Percentiles rank a stretch among this genome's conserved stretches.
Conservation (phyloP, 2,329 filamentous ascomycete species). For the Stemphylium lycopersici region DNA sequence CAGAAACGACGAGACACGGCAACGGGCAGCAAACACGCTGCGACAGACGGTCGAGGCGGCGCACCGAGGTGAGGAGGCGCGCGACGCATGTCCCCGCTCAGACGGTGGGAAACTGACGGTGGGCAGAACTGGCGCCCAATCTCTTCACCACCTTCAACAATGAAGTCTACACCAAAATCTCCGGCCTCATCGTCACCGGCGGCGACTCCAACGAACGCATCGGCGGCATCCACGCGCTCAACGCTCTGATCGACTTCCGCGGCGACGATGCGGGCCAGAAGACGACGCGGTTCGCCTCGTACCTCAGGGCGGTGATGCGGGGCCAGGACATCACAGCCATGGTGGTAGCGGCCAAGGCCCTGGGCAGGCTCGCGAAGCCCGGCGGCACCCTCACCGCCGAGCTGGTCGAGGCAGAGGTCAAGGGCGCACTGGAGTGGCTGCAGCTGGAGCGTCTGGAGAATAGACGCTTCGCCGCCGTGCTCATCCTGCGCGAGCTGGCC, state of each 20-base stretch:
- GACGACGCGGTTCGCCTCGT: slow-evolving; percentile 91
- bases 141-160: slow-evolving; percentile 76
- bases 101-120: slow-evolving; percentile 25
- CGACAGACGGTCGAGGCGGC: slow-evolving; percentile 52
- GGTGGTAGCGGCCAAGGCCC: slow-evolving; percentile 84
- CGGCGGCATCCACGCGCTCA: slow-evolving; percentile 89
- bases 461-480: slow-evolving; percentile 87
- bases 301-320: slow-evolving; percentile 83
- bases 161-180: slow-evolving; percentile 69
- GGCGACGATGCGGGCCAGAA: slow-evolving; percentile 92
- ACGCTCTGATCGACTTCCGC: slow-evolving; percentile 93
- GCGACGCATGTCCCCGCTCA: slow-evolving; percentile 17
- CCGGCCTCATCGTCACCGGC: slow-evolving; percentile 79
- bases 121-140: slow-evolving; percentile 76
- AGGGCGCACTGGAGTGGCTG: slow-evolving; percentile 94
- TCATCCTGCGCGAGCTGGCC: slow-evolving; percentile 88
- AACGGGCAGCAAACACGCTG: slow-evolving; percentile 52
- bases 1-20: slow-evolving; percentile 54
- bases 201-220: slow-evolving; percentile 87
- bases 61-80: slow-evolving; percentile 51
- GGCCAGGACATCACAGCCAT: slow-evolving; percentile 92
- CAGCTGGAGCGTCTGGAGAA: slow-evolving; percentile 95
- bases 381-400: slow-evolving; percentile 94
- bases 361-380: slow-evolving; percentile 89
- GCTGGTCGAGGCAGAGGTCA: slow-evolving; percentile 94